phyloP scores from a whole-genome alignment of 148 eudicot genomes.

The Limonium bicolor region DNA sequence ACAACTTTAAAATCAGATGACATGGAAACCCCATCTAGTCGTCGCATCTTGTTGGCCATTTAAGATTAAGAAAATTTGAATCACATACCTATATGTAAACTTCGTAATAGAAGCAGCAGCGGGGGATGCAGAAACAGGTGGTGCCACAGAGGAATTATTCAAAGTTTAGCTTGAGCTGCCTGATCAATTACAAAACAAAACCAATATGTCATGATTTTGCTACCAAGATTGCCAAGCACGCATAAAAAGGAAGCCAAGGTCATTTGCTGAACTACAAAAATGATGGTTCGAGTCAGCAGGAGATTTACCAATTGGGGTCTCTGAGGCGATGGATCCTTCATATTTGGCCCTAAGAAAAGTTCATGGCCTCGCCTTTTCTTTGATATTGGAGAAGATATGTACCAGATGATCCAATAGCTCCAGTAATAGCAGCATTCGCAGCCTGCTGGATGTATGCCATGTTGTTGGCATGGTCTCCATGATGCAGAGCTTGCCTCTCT shows the following conservation, averaged over 20 bases:
- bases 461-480: conserved; percentile 82
- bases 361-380: conserved; percentile 81
- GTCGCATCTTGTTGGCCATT: no score
- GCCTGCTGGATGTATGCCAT: conserved; percentile 76
- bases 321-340: conserved; percentile 44
- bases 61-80: not conserved
- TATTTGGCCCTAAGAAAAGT: conserved; percentile 34
- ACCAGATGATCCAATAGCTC: conserved; percentile 97
- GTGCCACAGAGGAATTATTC: no score
- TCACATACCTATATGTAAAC: conserved; percentile 60
- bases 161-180: conserved; percentile 45
- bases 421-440: conserved; percentile 97
- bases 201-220: no score
- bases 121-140: conserved; percentile 34
- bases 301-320: conserved; percentile 58
- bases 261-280: no score
- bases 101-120: conserved; percentile 47
- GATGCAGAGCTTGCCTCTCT: conserved; percentile 86
- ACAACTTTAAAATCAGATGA: no score
- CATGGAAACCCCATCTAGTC: no score
- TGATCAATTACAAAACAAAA: conserved; percentile 19
- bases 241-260: no score
- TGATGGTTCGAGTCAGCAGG: no score
- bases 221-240: no score
- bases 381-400: conserved; percentile 53